Base-by-base conservation (phyloP, 495 filamentous ascomycete species). In the Lepidopterella palustris region DNA sequence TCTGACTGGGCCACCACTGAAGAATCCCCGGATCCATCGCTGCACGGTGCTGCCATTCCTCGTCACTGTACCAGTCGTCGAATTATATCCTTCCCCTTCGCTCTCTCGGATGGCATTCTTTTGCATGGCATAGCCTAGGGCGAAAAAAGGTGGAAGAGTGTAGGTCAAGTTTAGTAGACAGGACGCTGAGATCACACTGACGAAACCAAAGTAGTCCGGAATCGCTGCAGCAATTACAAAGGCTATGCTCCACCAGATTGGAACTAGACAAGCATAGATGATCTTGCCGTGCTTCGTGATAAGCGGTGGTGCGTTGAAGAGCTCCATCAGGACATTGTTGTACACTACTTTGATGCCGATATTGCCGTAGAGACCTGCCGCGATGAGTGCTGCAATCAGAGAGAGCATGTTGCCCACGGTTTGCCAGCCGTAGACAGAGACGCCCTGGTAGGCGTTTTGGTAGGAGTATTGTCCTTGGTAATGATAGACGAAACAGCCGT, bases 271-370 rank as follows among this genome's bases (percentile, higher is more conserved):
- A 1, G 77, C 74, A 71, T 80, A 85, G 24, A 82, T 70, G 29
- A 80, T 63, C 59, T 84, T 84, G 3, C 82, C 83, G 5, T 45
- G 54, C 35, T 59, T 71, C 13, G 72, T 75, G 3, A 74, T 78
- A 45, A 85, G 72, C 0, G 77, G 72, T 0, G 82, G 83, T 8
- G 73, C 71, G 39, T 75, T 67, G 53, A 84, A 73, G 13, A 84
- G 59, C 52, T 84, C 80, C 39, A 82, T 73, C 25, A 83, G 62
- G 48, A 86, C 74, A 54, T 86, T 84, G 59, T 80, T 73, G 68
- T 87, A 87, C 24, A 85, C 68, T n/a, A 85, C 80, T 64, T 86
- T 87, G 63, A 87, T 77, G 15, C 83, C 83, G 62, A 86, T 85
- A 59, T 87, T 87, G 53, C 82, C 80, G 67, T 85, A 85, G 4